These are phyloP conservation scores for Penicillium decumbens DNA, from an alignment of 2,329 filamentous ascomycete genomes.

Conservation along the genomic window DNA sequence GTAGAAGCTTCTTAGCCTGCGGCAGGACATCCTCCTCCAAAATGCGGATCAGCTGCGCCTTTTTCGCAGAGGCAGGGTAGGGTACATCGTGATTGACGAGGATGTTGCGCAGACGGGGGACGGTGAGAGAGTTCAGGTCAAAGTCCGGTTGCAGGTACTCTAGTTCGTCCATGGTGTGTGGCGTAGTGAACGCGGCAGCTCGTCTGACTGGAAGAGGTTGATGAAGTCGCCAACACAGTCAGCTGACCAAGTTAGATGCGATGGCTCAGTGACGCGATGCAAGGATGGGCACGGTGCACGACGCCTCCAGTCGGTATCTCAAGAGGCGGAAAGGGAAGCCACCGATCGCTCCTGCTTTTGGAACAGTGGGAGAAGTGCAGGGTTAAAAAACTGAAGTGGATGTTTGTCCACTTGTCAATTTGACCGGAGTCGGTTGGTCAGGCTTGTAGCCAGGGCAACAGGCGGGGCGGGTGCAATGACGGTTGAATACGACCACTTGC, in stretches of 20 bases:
- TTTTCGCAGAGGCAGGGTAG: conserved; percentile 88
- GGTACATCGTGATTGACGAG: conserved; percentile 81
- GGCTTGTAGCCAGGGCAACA: conserved; percentile 40
- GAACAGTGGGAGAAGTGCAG: conserved; percentile 11
- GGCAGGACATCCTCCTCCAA: conserved; percentile 76
- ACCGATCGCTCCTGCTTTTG: conserved; percentile 20
- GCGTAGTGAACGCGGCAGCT: not conserved
- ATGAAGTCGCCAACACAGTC: not conserved
- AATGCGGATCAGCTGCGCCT: conserved; percentile 77
- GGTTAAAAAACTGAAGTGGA: conserved; percentile 8
- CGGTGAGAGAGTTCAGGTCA: conserved; percentile 75
- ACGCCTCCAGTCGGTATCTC: conserved; percentile 4
- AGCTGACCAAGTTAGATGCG: not conserved
- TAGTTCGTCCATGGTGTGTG: conserved; percentile 52
- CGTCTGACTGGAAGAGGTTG: not conserved
- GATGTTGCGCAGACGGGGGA: conserved; percentile 84
- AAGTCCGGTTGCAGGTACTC: conserved; percentile 86
- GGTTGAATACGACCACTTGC: not conserved
- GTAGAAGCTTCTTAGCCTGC: conserved; percentile 70
- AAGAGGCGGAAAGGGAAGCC: conserved; percentile 7
- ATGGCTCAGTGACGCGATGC: not conserved
- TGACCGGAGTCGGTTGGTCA: conserved; percentile 15
- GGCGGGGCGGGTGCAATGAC: conserved; percentile 17
- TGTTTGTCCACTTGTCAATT: conserved; percentile 22
- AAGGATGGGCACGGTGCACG: conserved; percentile 5